Base-by-base conservation (phyloP, 805 yeast genomes). In the Kazachstania kunashirensis region DNA sequence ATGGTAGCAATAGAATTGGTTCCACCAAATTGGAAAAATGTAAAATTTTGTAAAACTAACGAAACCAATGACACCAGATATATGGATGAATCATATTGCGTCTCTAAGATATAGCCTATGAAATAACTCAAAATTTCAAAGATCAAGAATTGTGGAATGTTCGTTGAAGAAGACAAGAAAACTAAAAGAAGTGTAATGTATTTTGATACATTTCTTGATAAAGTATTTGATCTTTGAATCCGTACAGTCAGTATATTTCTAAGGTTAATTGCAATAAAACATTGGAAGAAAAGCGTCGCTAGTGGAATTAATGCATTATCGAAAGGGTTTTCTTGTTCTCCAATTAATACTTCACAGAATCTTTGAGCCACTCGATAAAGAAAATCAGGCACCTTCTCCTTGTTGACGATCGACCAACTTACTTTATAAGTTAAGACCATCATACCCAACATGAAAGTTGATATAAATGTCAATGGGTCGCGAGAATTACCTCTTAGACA, bases 1-100 rank as follows among this genome's bases (percentile, higher is more conserved):
- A 92, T 77, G 0, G 96, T 80, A 0, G 96, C 89, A 47, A 92
- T 68, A 27, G 95, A 84, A 52, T 92, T 92, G 0, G 97, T 86
- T 34, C 84, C 84, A 0, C 97, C 97, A 55, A 81, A 68, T 15
- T 84, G 83, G 62, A 84, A 92, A 54, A 89, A 92, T 0, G 86
- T 63, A 29, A 85, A 63, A 46, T 84, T 78, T 53, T 85, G 94
- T 33, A 85, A 45, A 16, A 80, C 55, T 3, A 85, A 44, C 4
- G 55, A 48, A 12, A 43, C 13, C 24, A 48, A 27, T 2, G 52
- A 33, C 6, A 40, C 33, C 12, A 47, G 14, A n/a, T 33, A 36
- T 2, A 40, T 32, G 24, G 45, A 34, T 4, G 43, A 38, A 8
- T 33, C 20, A 26, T 43, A 47, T 11, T 39, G 16, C 3, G 17